These are phyloP conservation scores for Xerocomus potaroensis DNA, from an alignment of 768 basidiomycete species.

Conservation along the genomic window DNA sequence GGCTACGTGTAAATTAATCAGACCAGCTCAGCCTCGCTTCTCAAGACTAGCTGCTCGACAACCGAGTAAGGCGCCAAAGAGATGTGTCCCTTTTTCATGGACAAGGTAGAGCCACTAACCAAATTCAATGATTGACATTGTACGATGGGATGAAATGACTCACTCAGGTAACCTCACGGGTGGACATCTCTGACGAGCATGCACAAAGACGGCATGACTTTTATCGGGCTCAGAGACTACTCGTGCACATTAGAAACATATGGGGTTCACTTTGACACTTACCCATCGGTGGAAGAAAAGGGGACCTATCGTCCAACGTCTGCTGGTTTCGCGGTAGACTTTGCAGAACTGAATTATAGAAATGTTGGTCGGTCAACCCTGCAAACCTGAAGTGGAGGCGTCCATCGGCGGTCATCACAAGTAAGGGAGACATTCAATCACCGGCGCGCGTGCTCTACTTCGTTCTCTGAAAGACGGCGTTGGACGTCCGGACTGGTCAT, in stretches of 20 bases:
- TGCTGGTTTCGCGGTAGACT: constrained; percentile 74
- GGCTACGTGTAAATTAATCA: constrained; percentile 34
- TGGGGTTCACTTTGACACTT: constrained; percentile 23
- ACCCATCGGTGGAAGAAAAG: constrained; percentile 77
- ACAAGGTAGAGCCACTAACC: constrained; percentile 61
- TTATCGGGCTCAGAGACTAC: constrained; percentile 78
- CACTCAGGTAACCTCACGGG: constrained; percentile 68
- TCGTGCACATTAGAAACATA: constrained; percentile 5
- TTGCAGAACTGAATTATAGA: constrained; percentile 75
- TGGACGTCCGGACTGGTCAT: constrained; percentile 67
- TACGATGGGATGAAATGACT: constrained; percentile 17
- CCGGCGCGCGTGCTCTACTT: constrained; percentile 78
- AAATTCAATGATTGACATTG: background rate
- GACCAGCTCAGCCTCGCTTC: constrained; percentile 75
- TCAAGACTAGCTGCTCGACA: constrained; percentile 66
- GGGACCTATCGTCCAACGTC: constrained; percentile 68
- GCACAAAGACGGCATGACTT: constrained; percentile 73
- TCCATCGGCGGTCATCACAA: background rate
- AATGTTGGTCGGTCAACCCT: constrained; percentile 71
- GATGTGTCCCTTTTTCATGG: constrained; percentile 78
- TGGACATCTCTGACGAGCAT: constrained; percentile 68
- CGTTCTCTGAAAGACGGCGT: constrained; percentile 74
- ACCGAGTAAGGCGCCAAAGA: constrained; percentile 73
- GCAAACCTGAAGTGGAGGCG: constrained; percentile 53
- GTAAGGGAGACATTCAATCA: constrained; percentile 27